Percentiles rank a stretch among this genome's conserved stretches.
phyloP scores from a whole-genome alignment of 177 flowering plant genomes.

The Vitis hybrid region DNA sequence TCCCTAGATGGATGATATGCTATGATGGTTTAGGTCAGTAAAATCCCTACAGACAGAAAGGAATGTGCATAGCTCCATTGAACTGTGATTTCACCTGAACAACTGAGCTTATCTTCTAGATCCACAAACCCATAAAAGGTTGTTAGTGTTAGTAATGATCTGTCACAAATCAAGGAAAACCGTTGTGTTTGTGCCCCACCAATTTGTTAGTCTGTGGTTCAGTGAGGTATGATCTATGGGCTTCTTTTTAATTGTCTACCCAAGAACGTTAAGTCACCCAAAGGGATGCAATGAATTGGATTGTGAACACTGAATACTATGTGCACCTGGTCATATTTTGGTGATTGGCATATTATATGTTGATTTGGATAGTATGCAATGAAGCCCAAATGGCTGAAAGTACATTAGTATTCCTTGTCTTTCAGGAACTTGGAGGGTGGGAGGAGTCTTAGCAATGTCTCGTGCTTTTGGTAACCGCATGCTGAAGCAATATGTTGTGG shows the following conservation, averaged over 20 bases:
- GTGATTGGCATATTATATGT: not conserved
- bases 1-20: not conserved
- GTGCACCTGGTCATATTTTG: not conserved
- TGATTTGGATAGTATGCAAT: not conserved
- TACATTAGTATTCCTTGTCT: conserved; percentile 1
- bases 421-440: conserved; percentile 99
- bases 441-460: conserved; percentile 98
- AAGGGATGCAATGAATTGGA: not conserved
- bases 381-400: not conserved
- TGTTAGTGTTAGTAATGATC: not conserved
- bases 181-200: not conserved
- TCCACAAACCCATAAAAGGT: not conserved
- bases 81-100: not conserved
- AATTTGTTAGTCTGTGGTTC: not conserved
- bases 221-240: too few relatives aligned
- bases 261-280: too few relatives aligned
- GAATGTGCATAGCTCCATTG: not conserved
- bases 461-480: conserved; percentile 99
- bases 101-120: not conserved
- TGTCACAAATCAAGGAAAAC: not conserved
- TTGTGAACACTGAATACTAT: not conserved
- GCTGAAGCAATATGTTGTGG: conserved; percentile 93
- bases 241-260: too few relatives aligned
- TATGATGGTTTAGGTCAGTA: not conserved
- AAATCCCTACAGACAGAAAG: not conserved